phyloP scores from a whole-genome alignment of 495 filamentous ascomycete genomes.

The Aspergillus nidulans region DNA sequence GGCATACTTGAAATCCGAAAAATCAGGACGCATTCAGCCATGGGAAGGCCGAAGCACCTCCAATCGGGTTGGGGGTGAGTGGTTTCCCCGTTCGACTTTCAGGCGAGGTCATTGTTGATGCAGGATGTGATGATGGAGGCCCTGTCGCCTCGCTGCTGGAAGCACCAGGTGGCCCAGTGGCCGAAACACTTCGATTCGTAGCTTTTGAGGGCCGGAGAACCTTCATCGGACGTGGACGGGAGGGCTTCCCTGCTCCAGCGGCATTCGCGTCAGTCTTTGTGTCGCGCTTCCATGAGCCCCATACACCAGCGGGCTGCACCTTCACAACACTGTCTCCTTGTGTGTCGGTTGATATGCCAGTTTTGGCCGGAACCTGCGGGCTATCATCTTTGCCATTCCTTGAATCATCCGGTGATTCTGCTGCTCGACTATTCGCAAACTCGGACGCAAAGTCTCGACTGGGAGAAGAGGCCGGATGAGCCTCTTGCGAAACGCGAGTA shows the following conservation, averaged over 20 bases:
- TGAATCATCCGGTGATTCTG: slow-evolving; percentile 14
- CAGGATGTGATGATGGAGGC: slow-evolving; percentile 20
- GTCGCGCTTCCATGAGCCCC: slow-evolving; percentile 67
- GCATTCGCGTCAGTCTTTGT: slow-evolving; percentile 42
- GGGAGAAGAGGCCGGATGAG: slow-evolving; percentile 22
- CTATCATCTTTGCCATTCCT: slow-evolving; percentile 22
- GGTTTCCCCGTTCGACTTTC: slow-evolving; percentile 44
- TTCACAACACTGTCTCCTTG: slow-evolving; percentile 32
- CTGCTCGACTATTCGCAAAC: slow-evolving; percentile 37
- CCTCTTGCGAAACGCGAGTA: slow-evolving; percentile 8
- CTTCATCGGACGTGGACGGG: slow-evolving; percentile 64
- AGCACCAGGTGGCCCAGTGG: slow-evolving; percentile 28
- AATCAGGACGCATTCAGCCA: slow-evolving; percentile 63
- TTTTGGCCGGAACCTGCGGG: slow-evolving; percentile 17
- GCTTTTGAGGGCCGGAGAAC: slow-evolving; percentile 66
- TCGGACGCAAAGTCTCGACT: slow-evolving; percentile 27
- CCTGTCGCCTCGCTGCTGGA: slow-evolving; percentile 23
- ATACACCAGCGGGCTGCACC: slow-evolving; percentile 50
- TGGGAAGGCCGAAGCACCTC: slow-evolving; percentile 91
- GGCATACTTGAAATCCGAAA: slow-evolving; percentile 5
- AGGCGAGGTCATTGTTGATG: slow-evolving; percentile 20
- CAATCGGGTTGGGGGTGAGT: slow-evolving; percentile 72
- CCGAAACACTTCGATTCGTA: slow-evolving; percentile 35
- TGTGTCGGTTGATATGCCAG: slow-evolving; percentile 24
- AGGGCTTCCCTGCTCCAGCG: slow-evolving; percentile 37